A percentile compares a stretch with the other conserved stretches of the same genome.
These are phyloP conservation scores for Colletotrichum tabaci DNA, from an alignment of 2,329 filamentous ascomycete genomes.

Conservation along the genomic window DNA sequence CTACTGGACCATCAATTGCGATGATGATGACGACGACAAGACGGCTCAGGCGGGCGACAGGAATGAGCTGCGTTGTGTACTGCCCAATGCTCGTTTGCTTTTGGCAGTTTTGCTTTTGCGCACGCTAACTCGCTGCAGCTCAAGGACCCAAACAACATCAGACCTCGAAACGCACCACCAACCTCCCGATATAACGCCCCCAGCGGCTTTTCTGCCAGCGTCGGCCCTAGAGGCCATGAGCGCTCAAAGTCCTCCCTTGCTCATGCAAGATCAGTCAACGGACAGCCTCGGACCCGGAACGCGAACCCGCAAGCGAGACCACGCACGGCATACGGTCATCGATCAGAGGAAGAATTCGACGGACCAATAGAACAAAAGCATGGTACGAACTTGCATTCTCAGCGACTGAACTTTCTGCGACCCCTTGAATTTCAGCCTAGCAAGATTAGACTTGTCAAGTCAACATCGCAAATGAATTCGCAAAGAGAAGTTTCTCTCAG, in stretches of 20 bases:
- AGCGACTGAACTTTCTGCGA: slow-evolving; percentile 32
- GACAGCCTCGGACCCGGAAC: slow-evolving; percentile 58
- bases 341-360: slow-evolving; percentile 57
- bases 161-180: slow-evolving; percentile 50
- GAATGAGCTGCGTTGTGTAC: slow-evolving; percentile 36
- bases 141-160: slow-evolving; percentile 46
- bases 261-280: slow-evolving; percentile 33
- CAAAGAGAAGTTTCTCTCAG: slow-evolving; percentile 62
- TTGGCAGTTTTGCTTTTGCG: background rate
- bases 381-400: slow-evolving; percentile 52
- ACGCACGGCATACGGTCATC: slow-evolving; percentile 58
- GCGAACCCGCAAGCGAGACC: slow-evolving; percentile 55
- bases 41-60: slow-evolving; percentile 15
- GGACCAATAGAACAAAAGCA: slow-evolving; percentile 48
- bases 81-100: slow-evolving; percentile 5
- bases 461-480: slow-evolving; percentile 48
- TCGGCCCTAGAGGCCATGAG: slow-evolving; percentile 67
- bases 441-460: slow-evolving; percentile 48
- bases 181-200: slow-evolving; percentile 47
- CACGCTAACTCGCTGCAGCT: slow-evolving; percentile 48
- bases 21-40: slow-evolving; percentile 5
- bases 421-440: slow-evolving; percentile 37
- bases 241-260: slow-evolving; percentile 69
- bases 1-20: slow-evolving; percentile 14
- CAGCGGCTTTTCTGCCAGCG: slow-evolving; percentile 69